These are phyloP conservation scores for Corylus avellana DNA, from an alignment of 306 rosid genomes.

Conservation along the genomic window DNA sequence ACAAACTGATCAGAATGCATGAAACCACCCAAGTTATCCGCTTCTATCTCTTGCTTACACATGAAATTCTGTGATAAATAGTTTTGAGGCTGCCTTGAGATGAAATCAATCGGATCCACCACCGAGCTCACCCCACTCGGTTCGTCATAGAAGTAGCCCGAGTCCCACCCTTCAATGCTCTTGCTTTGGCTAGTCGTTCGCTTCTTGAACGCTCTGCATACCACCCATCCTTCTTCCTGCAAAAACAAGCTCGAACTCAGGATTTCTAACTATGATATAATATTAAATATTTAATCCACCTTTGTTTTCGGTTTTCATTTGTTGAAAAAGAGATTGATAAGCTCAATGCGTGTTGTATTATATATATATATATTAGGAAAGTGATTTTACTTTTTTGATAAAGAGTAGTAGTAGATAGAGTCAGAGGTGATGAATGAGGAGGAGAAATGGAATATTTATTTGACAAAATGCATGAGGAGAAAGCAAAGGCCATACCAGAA, in stretches of 20 bases:
- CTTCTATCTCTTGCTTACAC: constrained; percentile 83
- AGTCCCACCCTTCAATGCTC: constrained; percentile 65
- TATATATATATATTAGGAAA: too few species aligned
- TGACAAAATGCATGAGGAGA: constrained; percentile 39
- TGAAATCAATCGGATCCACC: constrained; percentile 56
- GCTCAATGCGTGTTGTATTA: not conserved
- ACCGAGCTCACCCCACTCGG: constrained; percentile 39
- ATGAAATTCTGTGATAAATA: constrained; percentile 43
- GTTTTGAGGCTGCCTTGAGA: constrained; percentile 55
- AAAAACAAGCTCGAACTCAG: not conserved
- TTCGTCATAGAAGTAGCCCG: constrained; percentile 70
- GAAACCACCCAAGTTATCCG: constrained; percentile 46
- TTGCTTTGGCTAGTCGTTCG: constrained; percentile 57
- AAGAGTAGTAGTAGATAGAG: constrained; percentile 35
- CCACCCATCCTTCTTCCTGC: constrained; percentile 99
- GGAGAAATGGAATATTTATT: constrained; percentile 28
- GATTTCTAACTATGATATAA: too few species aligned
- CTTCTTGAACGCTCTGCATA: constrained; percentile 96
- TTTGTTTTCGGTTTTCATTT: not conserved
- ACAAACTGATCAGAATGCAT: constrained; percentile 55
- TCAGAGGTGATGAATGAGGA: constrained; percentile 29
- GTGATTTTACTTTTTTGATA: constrained; percentile 24
- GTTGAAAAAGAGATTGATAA: not conserved
- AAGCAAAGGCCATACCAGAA: constrained; percentile 38
- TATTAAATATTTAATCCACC: too few species aligned